Evolutionary conservation across 306 rosid genomes (phyloP).

Genomic region (Quercus suber): DNA sequence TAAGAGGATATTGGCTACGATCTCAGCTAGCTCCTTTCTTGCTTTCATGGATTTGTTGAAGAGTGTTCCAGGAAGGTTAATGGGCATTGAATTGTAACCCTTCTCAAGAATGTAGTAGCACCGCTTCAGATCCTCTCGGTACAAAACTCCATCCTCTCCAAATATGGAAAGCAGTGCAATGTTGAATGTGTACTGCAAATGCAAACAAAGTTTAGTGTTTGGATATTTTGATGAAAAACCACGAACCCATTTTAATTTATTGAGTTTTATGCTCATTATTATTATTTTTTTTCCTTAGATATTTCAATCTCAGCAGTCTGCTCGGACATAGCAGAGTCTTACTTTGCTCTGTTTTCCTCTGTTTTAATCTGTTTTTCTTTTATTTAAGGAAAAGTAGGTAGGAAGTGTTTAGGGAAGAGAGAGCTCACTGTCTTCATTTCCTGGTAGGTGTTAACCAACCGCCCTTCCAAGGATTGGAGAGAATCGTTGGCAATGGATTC

Average conservation of each 20-base stretch:
- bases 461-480: constrained; percentile 67
- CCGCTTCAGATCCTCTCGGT: constrained; percentile 71
- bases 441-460: constrained; percentile 63
- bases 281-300: too few relatives aligned
- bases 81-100: constrained; percentile 97
- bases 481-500: constrained; percentile 68
- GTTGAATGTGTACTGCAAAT: constrained; percentile 77
- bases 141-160: constrained; percentile 71
- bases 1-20: constrained; percentile 66
- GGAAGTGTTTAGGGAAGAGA: background rate
- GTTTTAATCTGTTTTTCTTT: background rate
- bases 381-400: background rate
- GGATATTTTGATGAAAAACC: too few relatives aligned
- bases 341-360: constrained; percentile 10
- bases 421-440: constrained; percentile 83
- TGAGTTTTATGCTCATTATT: too few relatives aligned
- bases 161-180: constrained; percentile 84
- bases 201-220: too few relatives aligned
- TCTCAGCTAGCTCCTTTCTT: constrained; percentile 75
- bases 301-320: too few relatives aligned
- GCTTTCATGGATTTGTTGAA: constrained; percentile 91
- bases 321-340: background rate
- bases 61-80: constrained; percentile 79
- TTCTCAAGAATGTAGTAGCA: constrained; percentile 81
- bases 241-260: too few relatives aligned